A percentile compares a stretch with the other conserved stretches of the same genome.
phyloP scores from a whole-genome alignment of 331 rosid species.

The Acacia pycnantha region DNA sequence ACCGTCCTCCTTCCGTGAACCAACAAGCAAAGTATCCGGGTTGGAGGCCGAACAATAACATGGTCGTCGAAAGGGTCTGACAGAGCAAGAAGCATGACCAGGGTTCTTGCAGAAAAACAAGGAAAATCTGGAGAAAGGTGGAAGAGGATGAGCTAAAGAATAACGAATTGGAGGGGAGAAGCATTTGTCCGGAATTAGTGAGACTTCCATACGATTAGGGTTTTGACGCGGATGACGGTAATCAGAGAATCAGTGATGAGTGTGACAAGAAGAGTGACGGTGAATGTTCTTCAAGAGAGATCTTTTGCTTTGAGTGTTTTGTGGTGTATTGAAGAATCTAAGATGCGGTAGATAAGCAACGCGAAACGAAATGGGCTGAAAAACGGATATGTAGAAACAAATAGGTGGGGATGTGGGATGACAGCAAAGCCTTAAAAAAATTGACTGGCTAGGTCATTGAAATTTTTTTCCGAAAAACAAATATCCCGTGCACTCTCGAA shows the following conservation, averaged over 20 bases:
- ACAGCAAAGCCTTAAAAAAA: too few relatives aligned
- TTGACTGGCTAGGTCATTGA: too few relatives aligned
- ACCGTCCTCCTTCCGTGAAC: conserved; percentile 47
- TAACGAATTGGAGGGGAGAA: conserved; percentile 45
- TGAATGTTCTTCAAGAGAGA: not conserved
- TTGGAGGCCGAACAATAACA: conserved; percentile 53
- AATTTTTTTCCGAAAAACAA: too few relatives aligned
- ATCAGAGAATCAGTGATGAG: not conserved
- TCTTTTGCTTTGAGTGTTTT: not conserved
- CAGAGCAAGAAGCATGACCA: conserved; percentile 2
- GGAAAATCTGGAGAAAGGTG: conserved; percentile 33
- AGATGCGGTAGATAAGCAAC: not conserved
- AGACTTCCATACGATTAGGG: conserved; percentile 62
- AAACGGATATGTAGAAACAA: not conserved
- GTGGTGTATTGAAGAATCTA: not conserved
- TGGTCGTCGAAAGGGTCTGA: conserved; percentile 32
- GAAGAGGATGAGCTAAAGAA: conserved; percentile 41
- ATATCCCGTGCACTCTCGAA: too few relatives aligned
- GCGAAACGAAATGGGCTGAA: not conserved
- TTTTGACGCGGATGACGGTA: not conserved
- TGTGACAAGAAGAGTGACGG: not conserved
- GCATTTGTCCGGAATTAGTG: conserved; percentile 40
- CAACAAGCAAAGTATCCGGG: conserved; percentile 68
- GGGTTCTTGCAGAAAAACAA: conserved; percentile 29
- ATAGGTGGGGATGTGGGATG: too few relatives aligned